Base-by-base conservation (phyloP, 2,329 filamentous ascomycete species). In the Ceratocystis huliohia region DNA sequence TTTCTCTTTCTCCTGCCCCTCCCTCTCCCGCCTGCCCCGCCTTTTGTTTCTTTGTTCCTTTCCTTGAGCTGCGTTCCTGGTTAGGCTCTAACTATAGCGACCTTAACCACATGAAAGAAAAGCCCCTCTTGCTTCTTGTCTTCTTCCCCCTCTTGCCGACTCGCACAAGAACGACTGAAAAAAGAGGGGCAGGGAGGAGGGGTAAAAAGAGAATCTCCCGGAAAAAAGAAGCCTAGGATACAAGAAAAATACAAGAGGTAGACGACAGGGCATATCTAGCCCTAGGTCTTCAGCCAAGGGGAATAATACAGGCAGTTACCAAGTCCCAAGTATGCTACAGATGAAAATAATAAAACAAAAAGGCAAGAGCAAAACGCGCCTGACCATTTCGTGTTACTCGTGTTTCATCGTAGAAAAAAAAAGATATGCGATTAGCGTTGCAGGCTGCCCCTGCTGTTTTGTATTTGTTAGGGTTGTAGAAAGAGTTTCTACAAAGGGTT, bases 121-220 rank as follows among this genome's bases (percentile, higher is more conserved):
- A 8, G 22, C 56, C 30, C 56, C 56, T 37, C 17, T 37, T 20
- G 13, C 33, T 37, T 61, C 56, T 28, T 28, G 66, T 68, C 64
- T 70, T 61, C 17, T 41, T 61, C 59, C 59, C 59, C 59, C 41
- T 57, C 53, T 33, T 59, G 30, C 30, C 61, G 65, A 63, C 25
- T 25, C n/a, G 50, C 50, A 56, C 37, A 41, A 15, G 15, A 25
- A 15, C 50, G 13, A 22, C 50, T 56, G 50, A 56, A 56, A 56
- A 56, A 56, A 56, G 22, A 25, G 22, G 22, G 22, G 22, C 48
- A 15, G 2, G 50, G 50, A 25, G 50, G 50, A 48, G 46, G 46
- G 46, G 46, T 48, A 61, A 37, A 68, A 68, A 61, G 28, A 61
- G 17, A 59, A 37, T 41, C 37, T 41, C 37, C 37, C 37, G 64